Base-by-base conservation (phyloP, 1,284 basidiomycete species). In the Sanghuangporus baumii region DNA sequence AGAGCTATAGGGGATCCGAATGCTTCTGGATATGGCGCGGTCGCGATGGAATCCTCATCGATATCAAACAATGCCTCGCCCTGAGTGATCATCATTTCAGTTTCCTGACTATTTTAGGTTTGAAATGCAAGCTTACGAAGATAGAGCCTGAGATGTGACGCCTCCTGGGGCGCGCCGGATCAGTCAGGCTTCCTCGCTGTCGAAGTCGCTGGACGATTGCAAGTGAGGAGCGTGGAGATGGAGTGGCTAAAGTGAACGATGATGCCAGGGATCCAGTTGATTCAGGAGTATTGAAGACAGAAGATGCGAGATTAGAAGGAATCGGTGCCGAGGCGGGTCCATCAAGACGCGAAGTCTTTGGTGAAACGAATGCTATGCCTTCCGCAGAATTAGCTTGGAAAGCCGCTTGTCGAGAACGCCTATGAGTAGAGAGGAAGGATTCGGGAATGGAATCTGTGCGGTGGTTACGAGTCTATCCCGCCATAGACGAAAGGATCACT, bases 131-230 rank as follows among this genome's bases (percentile, higher is more conserved):
- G 54, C 52, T 14, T 34, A 66, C 60, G 14, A 31, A 37, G 57
- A 65, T 43, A 34, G 61, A 74, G 52, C 74, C 75, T 59, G 75
- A 76, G 0, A 71, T 58, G 23, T 74, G 83, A 36, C 87, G 80
- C 63, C 86, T 82, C 57, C 88, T 79, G 7, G 83, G 80, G 64
- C 86, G 83, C 11, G 87, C 82, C 20, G 88, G 88, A 70, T 90
- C 88, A 5, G 88, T 91, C 54, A 86, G 74, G 68, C 85, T 85
- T 63, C 88, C 88, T 74, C 84, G 87, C 34, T 62, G 57, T 11
- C 64, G 48, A 43, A 86, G 73, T 71, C 83, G 84, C 58, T 87
- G 78, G 67, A 83, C 81, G 68, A 76, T 79, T n/a, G 78, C 73
- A 60, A 84, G 74, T 20, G 78, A 77, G 55, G 82, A 79, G 67